Conservation (phyloP, 805 yeast species). For the Wickerhamomyces mucosus region DNA sequence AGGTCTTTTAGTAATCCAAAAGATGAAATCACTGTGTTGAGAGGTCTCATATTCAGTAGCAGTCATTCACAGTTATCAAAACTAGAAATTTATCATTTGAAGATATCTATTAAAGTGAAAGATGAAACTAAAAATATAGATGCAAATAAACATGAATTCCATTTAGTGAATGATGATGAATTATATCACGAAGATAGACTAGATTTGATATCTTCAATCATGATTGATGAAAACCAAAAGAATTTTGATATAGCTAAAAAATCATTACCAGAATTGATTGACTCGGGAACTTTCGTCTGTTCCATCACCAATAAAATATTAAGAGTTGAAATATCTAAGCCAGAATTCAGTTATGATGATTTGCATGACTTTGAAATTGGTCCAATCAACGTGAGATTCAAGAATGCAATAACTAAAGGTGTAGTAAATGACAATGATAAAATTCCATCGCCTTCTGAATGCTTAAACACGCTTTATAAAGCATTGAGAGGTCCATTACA, state of each 20-base stretch:
- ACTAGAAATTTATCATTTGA: constrained; percentile 23
- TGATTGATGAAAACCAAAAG: constrained; percentile 6
- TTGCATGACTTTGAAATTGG: constrained; percentile 36
- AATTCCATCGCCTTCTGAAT: constrained; percentile 45
- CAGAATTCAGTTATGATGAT: constrained; percentile 41
- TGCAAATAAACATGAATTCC: constrained; percentile 24
- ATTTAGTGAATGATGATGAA: constrained; percentile 15
- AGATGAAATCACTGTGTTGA: constrained; percentile 18
- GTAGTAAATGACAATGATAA: constrained; percentile 16
- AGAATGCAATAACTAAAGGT: constrained; percentile 23
- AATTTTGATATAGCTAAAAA: constrained; percentile 9
- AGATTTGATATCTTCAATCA: constrained; percentile 19
- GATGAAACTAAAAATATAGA: constrained; percentile 4
- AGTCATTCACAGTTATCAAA: constrained; percentile 15
- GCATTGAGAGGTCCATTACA: constrained; percentile 61
- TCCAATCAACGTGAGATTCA: constrained; percentile 43
- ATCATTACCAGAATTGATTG: constrained; percentile 29
- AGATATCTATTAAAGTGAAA: constrained; percentile 25
- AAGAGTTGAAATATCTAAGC: constrained; percentile 41
- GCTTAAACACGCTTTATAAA: constrained; percentile 51
- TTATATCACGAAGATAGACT: constrained; percentile 20
- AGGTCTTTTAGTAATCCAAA: constrained; percentile 8
- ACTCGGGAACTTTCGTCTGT: constrained; percentile 39
- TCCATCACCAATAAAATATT: constrained; percentile 36
- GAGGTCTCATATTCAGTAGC: constrained; percentile 22